Conservation (phyloP, 2,329 filamentous ascomycete species). For the Xylariaceae sp. region DNA sequence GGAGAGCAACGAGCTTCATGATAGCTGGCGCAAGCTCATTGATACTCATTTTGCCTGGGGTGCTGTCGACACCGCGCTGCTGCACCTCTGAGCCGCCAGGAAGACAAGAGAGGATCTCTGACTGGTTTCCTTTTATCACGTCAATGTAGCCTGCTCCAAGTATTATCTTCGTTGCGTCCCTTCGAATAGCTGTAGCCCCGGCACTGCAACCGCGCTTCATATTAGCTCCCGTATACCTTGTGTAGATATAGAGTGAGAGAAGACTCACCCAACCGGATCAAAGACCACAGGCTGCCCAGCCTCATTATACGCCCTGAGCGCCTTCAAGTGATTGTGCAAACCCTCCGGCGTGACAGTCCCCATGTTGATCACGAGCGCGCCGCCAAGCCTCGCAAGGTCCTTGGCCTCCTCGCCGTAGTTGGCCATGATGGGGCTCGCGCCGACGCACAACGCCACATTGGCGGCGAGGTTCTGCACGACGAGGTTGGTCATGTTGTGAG, state of each 20-base stretch:
- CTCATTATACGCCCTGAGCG: constrained; percentile 81
- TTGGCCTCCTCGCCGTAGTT: constrained; percentile 81
- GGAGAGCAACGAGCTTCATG: constrained; percentile 67
- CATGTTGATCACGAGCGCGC: constrained; percentile 91
- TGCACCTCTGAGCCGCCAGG: constrained; percentile 45
- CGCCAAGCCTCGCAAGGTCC: constrained; percentile 79
- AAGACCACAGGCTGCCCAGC: constrained; percentile 77
- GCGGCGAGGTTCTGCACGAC: constrained; percentile 96
- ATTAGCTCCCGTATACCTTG: not conserved
- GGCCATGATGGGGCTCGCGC: constrained; percentile 93
- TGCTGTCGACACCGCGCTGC: constrained; percentile 87
- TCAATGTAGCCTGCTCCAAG: constrained; percentile 78
- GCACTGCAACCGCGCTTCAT: constrained; percentile 52
- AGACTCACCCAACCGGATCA: constrained; percentile 80
- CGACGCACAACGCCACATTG: constrained; percentile 83
- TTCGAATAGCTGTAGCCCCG: constrained; percentile 78
- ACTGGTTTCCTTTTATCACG: constrained; percentile 93
- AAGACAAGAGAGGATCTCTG: constrained; percentile 82
- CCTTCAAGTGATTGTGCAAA: constrained; percentile 72
- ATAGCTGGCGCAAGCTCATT: constrained; percentile 68
- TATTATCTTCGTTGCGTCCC: constrained; percentile 72
- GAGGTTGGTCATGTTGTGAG: constrained; percentile 97
- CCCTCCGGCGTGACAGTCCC: constrained; percentile 83
- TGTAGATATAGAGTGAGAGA: not conserved
- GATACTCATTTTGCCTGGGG: constrained; percentile 54